These are phyloP conservation scores for Xylariaceae sp. DNA, from an alignment of 2,329 filamentous ascomycete genomes.

Conservation along the genomic window DNA sequence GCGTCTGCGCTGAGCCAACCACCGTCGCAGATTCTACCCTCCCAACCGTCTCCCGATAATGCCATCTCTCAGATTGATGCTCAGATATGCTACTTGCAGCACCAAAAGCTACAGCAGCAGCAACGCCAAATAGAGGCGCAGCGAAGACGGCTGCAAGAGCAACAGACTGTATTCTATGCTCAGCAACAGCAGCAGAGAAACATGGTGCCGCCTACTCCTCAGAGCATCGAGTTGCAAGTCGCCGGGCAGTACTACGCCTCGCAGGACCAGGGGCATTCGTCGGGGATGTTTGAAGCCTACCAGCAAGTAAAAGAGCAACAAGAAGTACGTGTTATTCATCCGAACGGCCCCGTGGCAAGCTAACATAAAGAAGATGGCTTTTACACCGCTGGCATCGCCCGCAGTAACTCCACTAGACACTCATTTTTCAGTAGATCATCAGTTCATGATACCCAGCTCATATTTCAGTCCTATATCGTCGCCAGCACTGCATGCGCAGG, in stretches of 20 bases:
- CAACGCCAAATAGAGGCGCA: conserved; percentile 55
- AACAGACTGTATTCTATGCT: conserved; percentile 47
- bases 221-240: conserved; percentile 70
- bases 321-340: conserved; percentile 45
- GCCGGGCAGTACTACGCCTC: conserved; percentile 57
- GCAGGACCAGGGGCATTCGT: conserved; percentile 49
- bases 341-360: conserved; percentile 21
- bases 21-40: conserved; percentile 41
- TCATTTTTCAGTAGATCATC: conserved; percentile 56
- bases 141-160: conserved; percentile 39
- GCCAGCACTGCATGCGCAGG: conserved; percentile 70
- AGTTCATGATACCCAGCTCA: conserved; percentile 60
- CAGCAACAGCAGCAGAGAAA: conserved; percentile 46
- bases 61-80: conserved; percentile 57
- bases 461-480: conserved; percentile 84
- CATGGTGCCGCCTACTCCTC: conserved; percentile 72
- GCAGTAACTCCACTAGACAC: conserved; percentile 74
- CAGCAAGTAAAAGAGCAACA: conserved; percentile 64
- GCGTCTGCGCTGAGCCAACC: conserved; percentile 42
- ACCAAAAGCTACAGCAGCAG: conserved; percentile 58
- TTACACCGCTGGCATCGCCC: conserved; percentile 78
- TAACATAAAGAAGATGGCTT: conserved; percentile 54
- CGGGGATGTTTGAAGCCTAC: conserved; percentile 61
- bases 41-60: conserved; percentile 44
- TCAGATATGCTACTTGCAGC: conserved; percentile 61